Base-by-base conservation (phyloP, 176 grass and related monocot species). In the Aegilops tauschii region DNA sequence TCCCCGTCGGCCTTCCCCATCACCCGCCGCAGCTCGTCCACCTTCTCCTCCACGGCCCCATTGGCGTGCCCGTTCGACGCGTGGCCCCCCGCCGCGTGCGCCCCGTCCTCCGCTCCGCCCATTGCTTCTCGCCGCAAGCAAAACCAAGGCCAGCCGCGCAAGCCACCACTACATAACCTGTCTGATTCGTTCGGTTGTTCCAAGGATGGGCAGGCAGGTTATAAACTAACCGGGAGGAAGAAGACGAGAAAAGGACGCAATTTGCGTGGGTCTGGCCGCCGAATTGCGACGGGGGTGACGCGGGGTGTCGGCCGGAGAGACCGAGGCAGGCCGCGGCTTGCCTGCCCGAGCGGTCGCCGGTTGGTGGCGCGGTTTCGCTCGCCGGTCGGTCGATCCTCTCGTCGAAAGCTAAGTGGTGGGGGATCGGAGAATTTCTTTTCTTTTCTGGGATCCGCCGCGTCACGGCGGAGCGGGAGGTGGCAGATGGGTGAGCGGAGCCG, bases 1-100 rank as follows among this genome's bases (percentile, higher is more conserved):
- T 96, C 91, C 10, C 89, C 97, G 6, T 91, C 89, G 1, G 90
- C 86, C 83, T 99, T 99, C 21, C 94, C 90, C 29, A 99, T 73
- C 77, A 85, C 90, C n/a, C 85, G 87, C 42, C 94, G 94, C 86
- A 99, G 90, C 88, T 93, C 94, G 66, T 97, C 87, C 34, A 93
- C 82, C 89, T 94, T 97, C 82, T 99, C 94, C 88, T 93, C 97
- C 32, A 30, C 56, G 17, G 29, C 49, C 9, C 97, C 94, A 82
- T 99, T 99, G 34, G 54, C 75, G 54, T 88, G 89, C 44, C 96
- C 90, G 79, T 96, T 93, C 31, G 80, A 49, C 12, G 45, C 45
- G 45, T 13, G 45, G 29, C 44, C 45, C 45, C 45, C 45, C 45
- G 45, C 10, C 42, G 16, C 25, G 35, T 35, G 74, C 58, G 70